Conservation (phyloP, 495 filamentous ascomycete genomes). For the Hypoxylon crocopeplum region DNA sequence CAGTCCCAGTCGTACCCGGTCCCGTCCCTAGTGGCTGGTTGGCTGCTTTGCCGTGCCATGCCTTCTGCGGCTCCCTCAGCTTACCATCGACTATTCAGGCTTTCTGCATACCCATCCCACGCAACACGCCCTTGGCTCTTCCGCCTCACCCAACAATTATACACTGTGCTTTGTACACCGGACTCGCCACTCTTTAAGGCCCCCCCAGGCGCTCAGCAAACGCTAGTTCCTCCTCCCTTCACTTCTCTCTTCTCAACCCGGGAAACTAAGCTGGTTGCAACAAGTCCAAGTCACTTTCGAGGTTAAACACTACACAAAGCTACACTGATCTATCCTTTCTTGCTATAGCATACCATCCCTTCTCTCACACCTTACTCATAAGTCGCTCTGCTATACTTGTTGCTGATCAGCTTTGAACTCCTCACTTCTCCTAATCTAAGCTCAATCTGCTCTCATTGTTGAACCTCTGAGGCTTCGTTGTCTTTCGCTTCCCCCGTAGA, state of each 20-base stretch:
- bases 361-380: constrained; percentile 14
- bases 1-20: too few relatives aligned
- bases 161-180: constrained; percentile 35
- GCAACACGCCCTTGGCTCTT: constrained; percentile 35
- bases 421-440: constrained; percentile 20
- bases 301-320: constrained; percentile 16
- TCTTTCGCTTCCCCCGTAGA: constrained; percentile 23
- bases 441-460: constrained; percentile 4
- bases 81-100: constrained; percentile 40
- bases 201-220: constrained; percentile 16
- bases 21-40: constrained; percentile 15
- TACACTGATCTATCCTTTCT: constrained; percentile 13
- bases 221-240: constrained; percentile 10
- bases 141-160: constrained; percentile 28
- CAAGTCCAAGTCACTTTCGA: constrained; percentile 31
- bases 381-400: constrained; percentile 1
- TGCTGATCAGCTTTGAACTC: constrained; percentile 3
- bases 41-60: constrained; percentile 17
- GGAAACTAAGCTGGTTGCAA: constrained; percentile 25
- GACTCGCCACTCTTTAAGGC: constrained; percentile 29
- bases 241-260: constrained; percentile 22
- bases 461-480: constrained; percentile 15
- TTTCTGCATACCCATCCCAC: constrained; percentile 36
- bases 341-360: constrained; percentile 1
- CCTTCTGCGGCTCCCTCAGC: constrained; percentile 39